A percentile compares a stretch with the other conserved stretches of the same genome.
Conservation (phyloP, 176 grass and related monocot genomes). For the Zea mays region Zm-B73-REFERENCE-NAM-5.0 NC_050102.1:475501-476000, state of each 20-base stretch:
- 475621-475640: conserved; percentile 56
- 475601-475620: conserved; percentile 56
- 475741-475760: conserved; percentile 39
- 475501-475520: conserved; percentile 46
- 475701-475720: conserved; percentile 65
- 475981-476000: conserved; percentile 48
- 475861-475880: neutral
- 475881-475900: conserved; percentile 39
- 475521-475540: conserved; percentile 46
- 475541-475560: conserved; percentile 60
- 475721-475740: conserved; percentile 68
- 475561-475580: conserved; percentile 24
- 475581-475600: conserved; percentile 64
- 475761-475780: conserved; percentile 26
- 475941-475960: conserved; percentile 47
- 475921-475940: conserved; percentile 31
- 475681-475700: conserved; percentile 68
- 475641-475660: conserved; percentile 71
- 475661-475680: conserved; percentile 55
- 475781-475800: no score
- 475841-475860: neutral
- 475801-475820: no score
- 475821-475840: conserved; percentile 46
- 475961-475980: conserved; percentile 43
- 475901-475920: conserved; percentile 29